Evolutionary conservation across 2,329 filamentous ascomycete species (phyloP).

Genomic region (Colletotrichum tanaceti): DNA sequence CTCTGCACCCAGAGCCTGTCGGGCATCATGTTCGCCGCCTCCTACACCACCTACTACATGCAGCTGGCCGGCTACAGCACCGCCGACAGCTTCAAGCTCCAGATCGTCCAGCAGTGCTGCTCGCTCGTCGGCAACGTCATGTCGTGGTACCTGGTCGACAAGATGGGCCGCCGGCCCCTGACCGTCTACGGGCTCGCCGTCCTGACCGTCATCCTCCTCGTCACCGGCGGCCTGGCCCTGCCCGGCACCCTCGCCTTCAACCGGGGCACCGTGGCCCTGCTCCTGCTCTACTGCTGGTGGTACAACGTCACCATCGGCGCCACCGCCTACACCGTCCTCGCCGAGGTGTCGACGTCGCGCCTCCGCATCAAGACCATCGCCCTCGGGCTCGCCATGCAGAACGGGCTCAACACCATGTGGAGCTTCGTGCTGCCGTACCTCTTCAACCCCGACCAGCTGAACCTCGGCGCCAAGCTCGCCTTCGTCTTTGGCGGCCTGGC

Average conservation of each 20-base stretch:
- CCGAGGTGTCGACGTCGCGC: constrained; percentile 52
- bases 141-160: constrained; percentile 53
- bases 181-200: constrained; percentile 50
- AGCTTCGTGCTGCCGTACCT: constrained; percentile 43
- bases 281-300: constrained; percentile 53
- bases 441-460: constrained; percentile 44
- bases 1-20: constrained; percentile 48
- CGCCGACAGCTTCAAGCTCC: constrained; percentile 51
- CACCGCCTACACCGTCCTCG: constrained; percentile 52
- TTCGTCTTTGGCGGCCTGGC: constrained; percentile 55
- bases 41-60: constrained; percentile 54
- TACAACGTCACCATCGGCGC: constrained; percentile 56
- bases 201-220: constrained; percentile 54
- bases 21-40: constrained; percentile 43
- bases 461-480: constrained; percentile 53
- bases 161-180: constrained; percentile 51
- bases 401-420: constrained; percentile 42
- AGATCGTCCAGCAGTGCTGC: constrained; percentile 54
- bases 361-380: constrained; percentile 55
- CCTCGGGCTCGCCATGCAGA: constrained; percentile 51
- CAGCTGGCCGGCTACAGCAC: constrained; percentile 56
- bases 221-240: constrained; percentile 48
- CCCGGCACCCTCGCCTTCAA: constrained; percentile 45
- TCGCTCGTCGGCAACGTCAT: constrained; percentile 55
- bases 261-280: constrained; percentile 49